These are phyloP conservation scores for Prunus mume DNA, from an alignment of 306 rosid genomes.

Conservation along the genomic window DNA sequence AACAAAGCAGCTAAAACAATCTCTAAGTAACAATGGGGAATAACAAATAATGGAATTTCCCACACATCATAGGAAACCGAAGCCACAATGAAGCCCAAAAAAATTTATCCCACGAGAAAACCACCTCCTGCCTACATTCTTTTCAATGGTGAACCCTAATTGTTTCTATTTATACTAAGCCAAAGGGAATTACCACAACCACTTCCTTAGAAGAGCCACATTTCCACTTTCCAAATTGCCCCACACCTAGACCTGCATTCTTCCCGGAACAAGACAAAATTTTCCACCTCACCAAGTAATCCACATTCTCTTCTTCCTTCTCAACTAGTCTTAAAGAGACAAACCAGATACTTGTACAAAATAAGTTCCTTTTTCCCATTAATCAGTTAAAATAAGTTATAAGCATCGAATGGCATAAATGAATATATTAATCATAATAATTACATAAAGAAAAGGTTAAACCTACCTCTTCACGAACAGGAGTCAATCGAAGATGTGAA, in stretches of 20 bases:
- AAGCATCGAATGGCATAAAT: background rate
- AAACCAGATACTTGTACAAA: background rate
- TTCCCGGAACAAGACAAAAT: background rate
- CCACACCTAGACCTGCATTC: background rate
- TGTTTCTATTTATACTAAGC: too few relatives aligned
- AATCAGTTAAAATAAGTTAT: background rate
- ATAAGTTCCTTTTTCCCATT: background rate
- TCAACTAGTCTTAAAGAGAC: background rate
- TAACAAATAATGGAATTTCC: background rate
- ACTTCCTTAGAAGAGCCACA: background rate
- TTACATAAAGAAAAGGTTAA: slow-evolving; percentile 28
- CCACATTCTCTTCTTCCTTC: background rate
- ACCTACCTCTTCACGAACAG: slow-evolving; percentile 96
- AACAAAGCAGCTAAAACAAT: background rate
- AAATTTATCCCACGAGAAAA: background rate
- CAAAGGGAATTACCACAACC: background rate
- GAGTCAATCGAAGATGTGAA: slow-evolving; percentile 90
- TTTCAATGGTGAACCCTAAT: background rate
- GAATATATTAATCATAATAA: background rate
- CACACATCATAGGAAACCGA: background rate
- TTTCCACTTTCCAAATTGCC: background rate
- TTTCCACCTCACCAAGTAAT: background rate
- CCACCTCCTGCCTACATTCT: background rate
- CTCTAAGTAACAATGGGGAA: background rate
- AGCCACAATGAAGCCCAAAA: background rate